These are phyloP conservation scores for Ascochyta pisi DNA, from an alignment of 2,329 filamentous ascomycete genomes.

Conservation along the genomic window DNA sequence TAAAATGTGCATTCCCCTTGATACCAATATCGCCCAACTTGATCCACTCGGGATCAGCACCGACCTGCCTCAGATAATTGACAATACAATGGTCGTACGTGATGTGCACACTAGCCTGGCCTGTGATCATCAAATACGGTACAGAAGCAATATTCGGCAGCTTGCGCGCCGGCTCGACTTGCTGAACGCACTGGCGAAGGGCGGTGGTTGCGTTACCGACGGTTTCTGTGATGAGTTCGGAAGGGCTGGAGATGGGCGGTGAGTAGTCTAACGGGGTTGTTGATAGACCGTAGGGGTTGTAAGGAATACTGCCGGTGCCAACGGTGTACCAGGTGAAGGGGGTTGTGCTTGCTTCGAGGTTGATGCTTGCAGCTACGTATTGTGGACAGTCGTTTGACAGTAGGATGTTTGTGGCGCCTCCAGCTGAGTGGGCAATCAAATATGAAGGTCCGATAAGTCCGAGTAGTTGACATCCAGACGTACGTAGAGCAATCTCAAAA, in stretches of 20 bases:
- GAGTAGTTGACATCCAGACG: slow-evolving; percentile 10
- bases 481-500: slow-evolving; percentile 15
- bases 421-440: slow-evolving; percentile 17
- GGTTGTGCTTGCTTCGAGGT: slow-evolving; percentile 18
- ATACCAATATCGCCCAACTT: slow-evolving; percentile 54
- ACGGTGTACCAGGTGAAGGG: slow-evolving; percentile 17
- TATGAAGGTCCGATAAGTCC: slow-evolving; percentile 11
- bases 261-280: slow-evolving; percentile 7
- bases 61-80: slow-evolving; percentile 44
- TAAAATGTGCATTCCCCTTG: slow-evolving; percentile 62
- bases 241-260: no score
- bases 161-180: slow-evolving; percentile 27
- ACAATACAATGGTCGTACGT: slow-evolving; percentile 40
- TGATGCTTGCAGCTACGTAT: slow-evolving; percentile 17
- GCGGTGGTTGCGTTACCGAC: no score
- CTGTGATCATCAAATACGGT: slow-evolving; percentile 35
- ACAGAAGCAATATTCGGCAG: slow-evolving; percentile 34
- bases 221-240: no score
- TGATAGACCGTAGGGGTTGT: slow-evolving; percentile 13
- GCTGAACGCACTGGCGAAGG: slow-evolving; percentile 1
- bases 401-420: slow-evolving; percentile 16
- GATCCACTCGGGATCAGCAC: slow-evolving; percentile 54
- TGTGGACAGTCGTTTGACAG: slow-evolving; percentile 23
- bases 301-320: slow-evolving; percentile 1
- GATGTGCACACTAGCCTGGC: slow-evolving; percentile 32